Evolutionary conservation across 495 filamentous ascomycete genomes (phyloP).

Genomic region (Usnea hakonensis): DNA sequence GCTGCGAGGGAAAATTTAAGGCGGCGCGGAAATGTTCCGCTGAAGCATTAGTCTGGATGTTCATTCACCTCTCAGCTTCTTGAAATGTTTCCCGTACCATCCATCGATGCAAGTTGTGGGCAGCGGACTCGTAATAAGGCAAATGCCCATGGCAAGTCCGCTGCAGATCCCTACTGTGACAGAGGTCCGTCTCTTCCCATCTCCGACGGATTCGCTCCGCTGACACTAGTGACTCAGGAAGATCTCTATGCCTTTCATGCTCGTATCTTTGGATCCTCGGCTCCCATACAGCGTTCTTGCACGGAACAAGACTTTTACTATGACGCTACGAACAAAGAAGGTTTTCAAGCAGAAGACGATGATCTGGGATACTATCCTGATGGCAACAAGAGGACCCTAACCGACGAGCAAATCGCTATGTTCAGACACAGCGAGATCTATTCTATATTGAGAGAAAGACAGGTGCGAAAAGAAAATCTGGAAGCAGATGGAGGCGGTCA

Average conservation of each 20-base stretch:
- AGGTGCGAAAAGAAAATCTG: constrained; percentile 32
- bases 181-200: constrained; percentile 34
- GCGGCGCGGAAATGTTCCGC: not conserved
- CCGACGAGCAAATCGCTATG: constrained; percentile 83
- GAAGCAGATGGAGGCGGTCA: constrained; percentile 10
- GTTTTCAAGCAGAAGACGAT: constrained; percentile 52
- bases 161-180: constrained; percentile 40
- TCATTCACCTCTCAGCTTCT: too few species aligned
- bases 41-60: too few species aligned
- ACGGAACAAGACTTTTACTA: constrained; percentile 8
- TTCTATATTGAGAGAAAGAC: constrained; percentile 50
- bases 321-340: constrained; percentile 30
- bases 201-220: constrained; percentile 15
- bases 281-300: not conserved
- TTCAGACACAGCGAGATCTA: constrained; percentile 89
- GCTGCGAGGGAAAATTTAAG: not conserved
- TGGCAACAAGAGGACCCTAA: constrained; percentile 83
- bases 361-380: constrained; percentile 83
- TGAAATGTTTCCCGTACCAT: too few species aligned
- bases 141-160: not conserved
- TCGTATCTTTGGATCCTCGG: constrained; percentile 47
- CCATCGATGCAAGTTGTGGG: too few species aligned
- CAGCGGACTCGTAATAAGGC: not conserved
- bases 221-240: constrained; percentile 41
- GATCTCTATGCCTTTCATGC: constrained; percentile 66